Evolutionary conservation across 148 eudicot species (phyloP).

Genomic region (Chenopodium album): DNA sequence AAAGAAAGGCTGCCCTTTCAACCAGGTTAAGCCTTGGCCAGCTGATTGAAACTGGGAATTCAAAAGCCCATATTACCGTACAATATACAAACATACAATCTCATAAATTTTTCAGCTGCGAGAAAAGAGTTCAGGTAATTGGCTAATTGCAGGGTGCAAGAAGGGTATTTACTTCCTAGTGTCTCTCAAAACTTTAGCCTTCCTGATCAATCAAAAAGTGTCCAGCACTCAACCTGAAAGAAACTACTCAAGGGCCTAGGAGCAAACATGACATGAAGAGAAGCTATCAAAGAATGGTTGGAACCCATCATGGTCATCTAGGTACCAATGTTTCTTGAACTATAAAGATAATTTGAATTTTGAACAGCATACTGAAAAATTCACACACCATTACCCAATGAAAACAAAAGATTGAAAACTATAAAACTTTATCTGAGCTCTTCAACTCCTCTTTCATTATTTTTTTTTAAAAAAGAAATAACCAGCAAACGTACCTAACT

Average conservation of each 20-base stretch:
- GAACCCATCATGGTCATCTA: not conserved
- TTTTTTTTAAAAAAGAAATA: too few species aligned
- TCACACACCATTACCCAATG: not conserved
- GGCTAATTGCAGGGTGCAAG: not conserved
- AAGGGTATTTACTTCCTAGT: not conserved
- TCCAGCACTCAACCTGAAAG: not conserved
- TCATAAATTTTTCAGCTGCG: not conserved
- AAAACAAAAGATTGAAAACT: not conserved
- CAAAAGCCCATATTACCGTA: not conserved
- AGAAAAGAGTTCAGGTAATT: not conserved
- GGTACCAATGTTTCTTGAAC: not conserved
- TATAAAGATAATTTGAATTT: not conserved
- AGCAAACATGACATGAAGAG: not conserved
- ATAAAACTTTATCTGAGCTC: too few species aligned
- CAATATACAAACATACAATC: not conserved
- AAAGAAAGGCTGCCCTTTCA: not conserved
- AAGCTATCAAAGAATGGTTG: not conserved
- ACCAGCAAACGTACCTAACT: slow-evolving; percentile 57
- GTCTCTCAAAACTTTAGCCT: not conserved
- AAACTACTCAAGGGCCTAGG: not conserved
- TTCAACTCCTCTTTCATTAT: too few species aligned
- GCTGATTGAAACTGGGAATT: not conserved
- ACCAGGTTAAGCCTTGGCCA: not conserved
- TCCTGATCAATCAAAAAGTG: not conserved
- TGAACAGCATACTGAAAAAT: not conserved